Percentiles rank a stretch among this genome's conserved stretches.
These are phyloP conservation scores for Pseudogymnoascus verrucosus DNA, from an alignment of 2,329 filamentous ascomycete genomes.

Conservation along the genomic window DNA sequence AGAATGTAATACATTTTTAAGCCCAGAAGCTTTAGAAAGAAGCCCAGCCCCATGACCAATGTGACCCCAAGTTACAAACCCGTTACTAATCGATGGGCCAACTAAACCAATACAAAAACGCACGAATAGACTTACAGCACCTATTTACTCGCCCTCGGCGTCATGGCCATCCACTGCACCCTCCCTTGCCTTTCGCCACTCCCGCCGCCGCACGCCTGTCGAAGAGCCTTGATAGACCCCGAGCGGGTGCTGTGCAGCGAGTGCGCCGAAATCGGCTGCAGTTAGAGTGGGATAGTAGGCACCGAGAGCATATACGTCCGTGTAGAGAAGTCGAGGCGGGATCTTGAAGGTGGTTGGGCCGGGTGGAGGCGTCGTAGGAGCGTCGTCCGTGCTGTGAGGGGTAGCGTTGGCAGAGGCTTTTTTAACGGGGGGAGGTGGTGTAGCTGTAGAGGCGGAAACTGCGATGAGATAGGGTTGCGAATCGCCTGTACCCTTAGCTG, in stretches of 20 bases:
- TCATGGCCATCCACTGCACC: not conserved
- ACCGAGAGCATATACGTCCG: conserved; percentile 15
- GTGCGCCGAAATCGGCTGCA: conserved; percentile 13
- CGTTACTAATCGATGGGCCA: too few relatives aligned
- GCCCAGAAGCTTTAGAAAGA: too few relatives aligned
- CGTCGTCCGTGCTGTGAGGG: not conserved
- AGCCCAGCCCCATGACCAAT: too few relatives aligned
- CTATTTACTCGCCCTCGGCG: not conserved
- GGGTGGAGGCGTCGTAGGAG: not conserved
- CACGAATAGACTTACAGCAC: not conserved
- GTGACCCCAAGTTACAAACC: too few relatives aligned
- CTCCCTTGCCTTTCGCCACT: conserved; percentile 17
- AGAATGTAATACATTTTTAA: too few relatives aligned
- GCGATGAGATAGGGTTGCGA: conserved; percentile 11
- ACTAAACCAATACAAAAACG: not conserved
- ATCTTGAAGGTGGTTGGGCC: conserved; percentile 15
- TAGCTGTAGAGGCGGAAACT: not conserved
- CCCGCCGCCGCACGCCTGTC: conserved; percentile 16
- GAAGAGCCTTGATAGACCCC: conserved; percentile 19
- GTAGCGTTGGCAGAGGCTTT: not conserved
- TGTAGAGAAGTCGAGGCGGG: conserved; percentile 16
- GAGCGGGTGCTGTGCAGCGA: conserved; percentile 17
- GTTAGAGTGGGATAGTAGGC: not conserved
- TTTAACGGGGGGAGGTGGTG: not conserved
- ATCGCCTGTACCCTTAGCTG: conserved; percentile 10